Evolutionary conservation across 129 eudicot species (phyloP).

Genomic region (Tagetes erecta): DNA sequence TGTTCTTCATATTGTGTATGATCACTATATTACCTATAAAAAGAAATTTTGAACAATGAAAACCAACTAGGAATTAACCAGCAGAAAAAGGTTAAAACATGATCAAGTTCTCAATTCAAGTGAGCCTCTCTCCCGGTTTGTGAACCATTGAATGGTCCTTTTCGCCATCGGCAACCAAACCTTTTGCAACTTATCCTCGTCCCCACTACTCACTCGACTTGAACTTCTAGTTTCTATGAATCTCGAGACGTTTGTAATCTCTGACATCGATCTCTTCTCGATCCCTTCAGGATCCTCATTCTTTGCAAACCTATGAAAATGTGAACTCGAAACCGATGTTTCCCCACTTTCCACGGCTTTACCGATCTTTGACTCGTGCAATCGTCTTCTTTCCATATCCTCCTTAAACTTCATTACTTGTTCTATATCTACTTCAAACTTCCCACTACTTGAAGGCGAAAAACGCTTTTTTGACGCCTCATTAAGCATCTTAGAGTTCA

Average conservation of each 20-base stretch:
- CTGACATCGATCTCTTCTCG: constrained; percentile 62
- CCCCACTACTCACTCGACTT: constrained; percentile 18
- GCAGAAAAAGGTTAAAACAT: constrained; percentile 3
- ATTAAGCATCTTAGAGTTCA: constrained; percentile 60
- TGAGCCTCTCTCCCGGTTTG: constrained; percentile 45
- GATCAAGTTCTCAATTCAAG: constrained; percentile 21
- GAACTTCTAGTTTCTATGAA: constrained; percentile 34
- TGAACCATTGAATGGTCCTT: constrained; percentile 56
- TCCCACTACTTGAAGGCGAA: constrained; percentile 39
- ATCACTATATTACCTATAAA: background rate
- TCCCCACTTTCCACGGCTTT: constrained; percentile 22
- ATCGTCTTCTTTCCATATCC: constrained; percentile 46
- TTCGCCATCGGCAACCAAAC: constrained; percentile 64
- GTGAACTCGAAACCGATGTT: constrained; percentile 28
- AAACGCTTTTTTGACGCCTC: constrained; percentile 43
- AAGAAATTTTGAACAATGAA: background rate
- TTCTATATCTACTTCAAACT: constrained; percentile 32
- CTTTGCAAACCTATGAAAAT: constrained; percentile 13
- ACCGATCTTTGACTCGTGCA: constrained; percentile 33
- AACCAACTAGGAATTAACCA: background rate
- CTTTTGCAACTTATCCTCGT: constrained; percentile 35
- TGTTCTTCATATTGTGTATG: background rate
- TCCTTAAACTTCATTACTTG: constrained; percentile 46
- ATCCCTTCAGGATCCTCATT: constrained; percentile 19
- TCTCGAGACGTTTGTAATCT: constrained; percentile 50